Evolutionary conservation across 2,329 filamentous ascomycete species (phyloP), one percentile per base, ranked within the genome.

Genomic region (Geosmithia flava): DNA sequence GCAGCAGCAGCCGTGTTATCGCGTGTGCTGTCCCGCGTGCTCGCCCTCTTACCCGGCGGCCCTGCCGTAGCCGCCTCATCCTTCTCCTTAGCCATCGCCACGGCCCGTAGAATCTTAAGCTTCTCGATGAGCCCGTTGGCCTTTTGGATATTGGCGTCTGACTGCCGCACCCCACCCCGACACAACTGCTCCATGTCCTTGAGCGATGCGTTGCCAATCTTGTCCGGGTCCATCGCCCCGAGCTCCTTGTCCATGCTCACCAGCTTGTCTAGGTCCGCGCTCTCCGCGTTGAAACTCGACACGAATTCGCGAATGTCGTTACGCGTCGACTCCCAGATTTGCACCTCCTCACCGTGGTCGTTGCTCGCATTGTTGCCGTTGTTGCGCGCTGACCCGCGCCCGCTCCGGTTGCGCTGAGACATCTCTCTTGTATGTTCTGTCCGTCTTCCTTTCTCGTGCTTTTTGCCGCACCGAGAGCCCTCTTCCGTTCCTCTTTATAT

Each of bases 71-170:
- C 50, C 3, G 51, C 49, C n/a, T 42, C 51, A 17, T 61, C 57
- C 49, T 66, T 63, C 52, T 71, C 68, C 54, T 71, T 70, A 10
- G 67, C 67, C 16, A 67, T 63, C 41, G 69, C 61, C 4, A 71
- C 64, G 16, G 66, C 68, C 30, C 64, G 61, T 42, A 71, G 53
- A 20, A 71, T 61, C 52, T 65, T 67, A 2, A 71, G 61, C 54
- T 68, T 64, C 50, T 71, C 68, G n/a, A 65, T 63, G 16, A 66
- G 55, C 42, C 54, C 55, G 49, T 66, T 64, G 50, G 69, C 62
- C 27, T 58, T 56, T 27, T 54, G 51, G 39, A 63, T 59, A 49
- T 66, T 68, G 47, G 59, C 59, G 43, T 71, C 68, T 5, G 66
- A 64, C 46, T 59, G 53, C 52, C 66, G 68, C 13, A 70, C 67